Evolutionary conservation across 495 filamentous ascomycete species (phyloP), one percentile per base, ranked within the genome.

Genomic region (Penicillium angulare): DNA sequence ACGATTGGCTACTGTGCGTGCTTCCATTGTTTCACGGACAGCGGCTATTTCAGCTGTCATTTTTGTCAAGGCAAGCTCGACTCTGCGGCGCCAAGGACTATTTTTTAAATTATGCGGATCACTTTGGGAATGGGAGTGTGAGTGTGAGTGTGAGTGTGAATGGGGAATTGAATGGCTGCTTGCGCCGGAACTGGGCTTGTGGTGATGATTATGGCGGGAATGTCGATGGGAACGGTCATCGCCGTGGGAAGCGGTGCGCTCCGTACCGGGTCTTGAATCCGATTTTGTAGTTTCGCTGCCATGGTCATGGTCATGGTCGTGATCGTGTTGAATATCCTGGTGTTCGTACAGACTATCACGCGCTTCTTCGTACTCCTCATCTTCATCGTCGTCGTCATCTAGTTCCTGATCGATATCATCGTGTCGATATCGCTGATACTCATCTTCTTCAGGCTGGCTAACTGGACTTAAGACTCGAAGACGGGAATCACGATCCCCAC

Each of bases 31-130:
- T 67, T 98, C 93, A 18, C 93, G 79, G 55, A 96, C 73, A n/a
- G 93, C 93, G 3, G 93, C 89, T 15, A 97, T 82, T 69, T 98
- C 93, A 12, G 92, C 86, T 33, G 91, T 93, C 75, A 98, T 85
- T 58, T 88, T 88, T 34, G 92, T 86, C 47, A 97, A 81, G 23
- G 90, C 89, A 35, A 86, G 80, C 70, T 97, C 92, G 55, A 97
- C 88, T 50, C 87, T 78, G 52, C 81, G 84, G 18, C 86, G 84
- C 89, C 92, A 96, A 58, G 80, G 82, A 33, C 69, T 57, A 42
- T 60, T 56, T 31, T 23, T 24, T 1, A 57, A 50, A 13, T 39
- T 26, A 3, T 33, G 40, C 13, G 47, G 43, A 12, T 52, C 51
- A n/a, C n/a, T n/a, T 4, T 46, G 49, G 3, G 47, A 60, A 17